These are phyloP conservation scores for Meripilus lineatus DNA, from an alignment of 1,284 basidiomycete genomes.

Conservation along the genomic window DNA sequence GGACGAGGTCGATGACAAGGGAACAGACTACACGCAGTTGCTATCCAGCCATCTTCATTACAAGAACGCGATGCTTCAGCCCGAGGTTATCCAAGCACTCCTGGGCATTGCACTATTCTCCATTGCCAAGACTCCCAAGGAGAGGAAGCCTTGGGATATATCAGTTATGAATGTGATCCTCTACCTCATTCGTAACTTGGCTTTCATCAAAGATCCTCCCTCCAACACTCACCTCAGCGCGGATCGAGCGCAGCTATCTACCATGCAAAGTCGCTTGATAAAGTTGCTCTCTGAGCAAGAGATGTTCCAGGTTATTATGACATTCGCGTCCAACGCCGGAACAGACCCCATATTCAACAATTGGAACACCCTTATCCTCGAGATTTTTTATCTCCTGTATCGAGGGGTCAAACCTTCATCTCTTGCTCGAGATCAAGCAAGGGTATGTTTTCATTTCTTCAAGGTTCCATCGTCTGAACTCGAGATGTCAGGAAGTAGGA, in stretches of 20 bases:
- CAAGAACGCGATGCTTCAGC: slow-evolving; percentile 72
- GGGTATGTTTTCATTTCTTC: slow-evolving; percentile 40
- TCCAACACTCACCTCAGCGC: slow-evolving; percentile 63
- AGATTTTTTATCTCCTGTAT: slow-evolving; percentile 86
- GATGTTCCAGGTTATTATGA: slow-evolving; percentile 75
- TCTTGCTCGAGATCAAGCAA: slow-evolving; percentile 62
- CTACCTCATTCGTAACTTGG: slow-evolving; percentile 85
- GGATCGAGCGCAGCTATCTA: slow-evolving; percentile 72
- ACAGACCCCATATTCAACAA: slow-evolving; percentile 72
- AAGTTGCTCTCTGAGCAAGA: slow-evolving; percentile 68
- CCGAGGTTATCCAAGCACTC: slow-evolving; percentile 63
- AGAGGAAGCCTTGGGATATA: slow-evolving; percentile 74
- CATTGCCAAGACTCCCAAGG: slow-evolving; percentile 54
- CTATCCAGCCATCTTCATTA: slow-evolving; percentile 79
- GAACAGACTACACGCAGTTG: slow-evolving; percentile 84
- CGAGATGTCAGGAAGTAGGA: slow-evolving; percentile 50
- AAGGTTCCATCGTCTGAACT: slow-evolving; percentile 9
- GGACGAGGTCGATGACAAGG: slow-evolving; percentile 69
- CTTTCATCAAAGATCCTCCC: slow-evolving; percentile 82
- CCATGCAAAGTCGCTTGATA: slow-evolving; percentile 76
- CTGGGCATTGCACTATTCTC: slow-evolving; percentile 69
- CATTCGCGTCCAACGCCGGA: slow-evolving; percentile 71
- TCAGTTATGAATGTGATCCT: slow-evolving; percentile 88
- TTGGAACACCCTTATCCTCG: slow-evolving; percentile 86
- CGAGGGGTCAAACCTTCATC: slow-evolving; percentile 66